phyloP scores from a whole-genome alignment of 2,329 filamentous ascomycete species.

The Penicillium sp. region DNA sequence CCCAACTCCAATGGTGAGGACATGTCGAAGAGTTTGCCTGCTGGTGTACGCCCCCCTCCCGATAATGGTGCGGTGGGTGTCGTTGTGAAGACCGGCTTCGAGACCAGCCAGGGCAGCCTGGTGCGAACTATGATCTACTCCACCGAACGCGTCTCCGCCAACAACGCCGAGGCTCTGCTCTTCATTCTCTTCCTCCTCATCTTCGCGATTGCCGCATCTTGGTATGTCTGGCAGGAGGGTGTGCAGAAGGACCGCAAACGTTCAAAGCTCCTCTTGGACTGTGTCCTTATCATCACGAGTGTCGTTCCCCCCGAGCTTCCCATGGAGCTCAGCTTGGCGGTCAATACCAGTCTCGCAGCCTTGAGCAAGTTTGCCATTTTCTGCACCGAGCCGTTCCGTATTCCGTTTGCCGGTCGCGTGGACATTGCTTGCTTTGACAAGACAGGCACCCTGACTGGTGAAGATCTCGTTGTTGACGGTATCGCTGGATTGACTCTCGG shows the following conservation, averaged over 20 bases:
- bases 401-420: constrained; percentile 90
- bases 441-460: constrained; percentile 91
- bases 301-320: constrained; percentile 97
- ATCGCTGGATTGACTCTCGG: constrained; percentile 82
- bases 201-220: constrained; percentile 93
- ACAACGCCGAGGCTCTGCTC: constrained; percentile 90
- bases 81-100: constrained; percentile 95
- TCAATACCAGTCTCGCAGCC: constrained; percentile 94
- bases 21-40: constrained; percentile 59
- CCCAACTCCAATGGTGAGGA: constrained; percentile 65
- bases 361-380: constrained; percentile 95
- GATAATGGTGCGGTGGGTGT: constrained; percentile 92
- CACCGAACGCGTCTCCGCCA: constrained; percentile 96
- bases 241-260: constrained; percentile 91
- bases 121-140: constrained; percentile 99
- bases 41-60: constrained; percentile 75
- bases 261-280: constrained; percentile 94
- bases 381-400: constrained; percentile 97
- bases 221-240: constrained; percentile 98
- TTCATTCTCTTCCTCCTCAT: constrained; percentile 96
- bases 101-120: constrained; percentile 94
- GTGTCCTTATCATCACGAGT: constrained; percentile 93
- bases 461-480: constrained; percentile 93
- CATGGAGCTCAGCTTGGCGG: constrained; percentile 95
- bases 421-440: constrained; percentile 98